Percentiles rank a stretch among this genome's conserved stretches.
Evolutionary conservation across 208 protist species (phyloP).

Genomic region (Sergeia podlipaevii): DNA sequence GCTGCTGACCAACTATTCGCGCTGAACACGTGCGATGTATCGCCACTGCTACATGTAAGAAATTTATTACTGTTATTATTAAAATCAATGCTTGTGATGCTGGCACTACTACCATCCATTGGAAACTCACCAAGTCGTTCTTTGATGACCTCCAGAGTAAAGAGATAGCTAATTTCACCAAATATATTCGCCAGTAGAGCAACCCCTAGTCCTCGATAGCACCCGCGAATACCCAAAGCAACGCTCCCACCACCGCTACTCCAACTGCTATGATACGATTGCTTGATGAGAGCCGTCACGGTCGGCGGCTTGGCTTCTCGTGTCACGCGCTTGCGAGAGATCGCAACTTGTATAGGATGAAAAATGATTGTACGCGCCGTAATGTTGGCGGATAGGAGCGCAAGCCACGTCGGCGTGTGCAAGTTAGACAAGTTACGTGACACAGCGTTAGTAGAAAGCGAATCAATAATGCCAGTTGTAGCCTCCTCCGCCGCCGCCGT

Average conservation of each 20-base stretch:
- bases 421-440: conserved; percentile 74
- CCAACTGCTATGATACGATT: too few relatives aligned
- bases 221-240: conserved; percentile 39
- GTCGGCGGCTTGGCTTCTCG: conserved; percentile 48
- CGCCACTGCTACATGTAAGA: too few relatives aligned
- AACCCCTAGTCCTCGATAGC: conserved; percentile 73
- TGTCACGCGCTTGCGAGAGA: conserved; percentile 77
- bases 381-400: conserved; percentile 58
- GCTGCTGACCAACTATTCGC: conserved; percentile 50
- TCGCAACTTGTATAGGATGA: conserved; percentile 73
- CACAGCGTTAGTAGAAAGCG: conserved; percentile 65
- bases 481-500: neutral
- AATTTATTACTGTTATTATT: too few relatives aligned
- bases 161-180: conserved; percentile 72
- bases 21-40: conserved; percentile 6
- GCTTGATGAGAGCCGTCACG: conserved; percentile 30
- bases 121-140: conserved; percentile 31
- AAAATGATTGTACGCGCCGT: conserved; percentile 66
- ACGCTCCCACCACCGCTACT: too few relatives aligned
- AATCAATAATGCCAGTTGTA: neutral
- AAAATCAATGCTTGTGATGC: too few relatives aligned
- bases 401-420: conserved; percentile 76
- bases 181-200: conserved; percentile 65
- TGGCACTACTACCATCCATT: too few relatives aligned
- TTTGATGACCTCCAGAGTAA: conserved; percentile 70